Evolutionary conservation across 2,329 filamentous ascomycete species (phyloP), one percentile per base, ranked within the genome.

Genomic region (Cylindrodendrum hubeiense): DNA sequence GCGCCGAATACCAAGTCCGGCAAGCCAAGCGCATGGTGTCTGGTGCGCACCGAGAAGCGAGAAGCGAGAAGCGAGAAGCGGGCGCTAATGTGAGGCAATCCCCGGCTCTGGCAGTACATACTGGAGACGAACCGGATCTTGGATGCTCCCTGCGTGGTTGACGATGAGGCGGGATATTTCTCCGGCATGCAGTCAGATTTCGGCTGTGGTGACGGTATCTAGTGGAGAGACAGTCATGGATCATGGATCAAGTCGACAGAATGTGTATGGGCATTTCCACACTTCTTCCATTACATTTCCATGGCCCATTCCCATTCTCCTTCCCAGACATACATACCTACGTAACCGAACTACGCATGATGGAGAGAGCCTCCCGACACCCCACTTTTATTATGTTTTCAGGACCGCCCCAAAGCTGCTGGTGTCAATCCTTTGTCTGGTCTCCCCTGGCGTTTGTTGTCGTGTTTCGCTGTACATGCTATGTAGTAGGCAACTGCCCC

Each of bases 71-170:
- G 50, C 30, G 52, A n/a, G 41, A 52, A n/a, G 50, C 54, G 44
- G 62, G n/a, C 63, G 44, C 62, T 67, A 66, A 55, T 15, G 44
- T 63, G 58, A 72, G 57, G 68, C 68, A 68, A 67, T 52, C 52
- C 52, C 62, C 44, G 64, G 54, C 49, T 63, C 33, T 67, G 58
- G 26, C 30, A 57, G 54, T 54, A 41, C 53, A 51, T 54, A 41
- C 53, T 50, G 26, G 15, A 33, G 56, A 44, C 41, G 55, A 56
- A 39, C 44, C 55, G 50, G 51, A 65, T 63, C 47, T 57, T 37
- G 46, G 30, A 39, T 30, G 21, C 30, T 33, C 22, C 19, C 22
- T 33, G 30, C 19, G 30, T 30, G 30, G 39, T 54, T 59, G 33
- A 56, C 13, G 22, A 46, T 43, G 56, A 22, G 53, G 39, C 62